A percentile compares a stretch with the other conserved stretches of the same genome.
These are phyloP conservation scores for Cyberlindnera xylosilytica DNA, from an alignment of 805 yeast species.

Conservation along the genomic window DNA sequence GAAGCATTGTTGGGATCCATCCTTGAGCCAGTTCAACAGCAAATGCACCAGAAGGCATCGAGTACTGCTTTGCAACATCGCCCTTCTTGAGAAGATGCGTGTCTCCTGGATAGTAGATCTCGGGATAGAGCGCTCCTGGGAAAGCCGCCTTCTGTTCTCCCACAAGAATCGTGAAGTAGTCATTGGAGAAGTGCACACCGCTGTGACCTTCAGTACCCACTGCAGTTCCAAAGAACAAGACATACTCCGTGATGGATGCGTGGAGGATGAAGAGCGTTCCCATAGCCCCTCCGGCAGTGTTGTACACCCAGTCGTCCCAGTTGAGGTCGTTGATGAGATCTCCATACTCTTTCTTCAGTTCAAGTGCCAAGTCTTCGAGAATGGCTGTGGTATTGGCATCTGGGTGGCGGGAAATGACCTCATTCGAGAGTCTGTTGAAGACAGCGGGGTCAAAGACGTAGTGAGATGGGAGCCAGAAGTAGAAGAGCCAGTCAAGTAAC, in stretches of 20 bases:
- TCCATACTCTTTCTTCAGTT: conserved; percentile 65
- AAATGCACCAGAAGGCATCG: conserved; percentile 77
- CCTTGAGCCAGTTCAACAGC: conserved; percentile 98
- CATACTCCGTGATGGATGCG: conserved; percentile 89
- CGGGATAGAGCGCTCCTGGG: conserved; percentile 61
- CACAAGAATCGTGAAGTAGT: conserved; percentile 84
- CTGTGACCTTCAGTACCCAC: conserved; percentile 95
- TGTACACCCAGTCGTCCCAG: conserved; percentile 88
- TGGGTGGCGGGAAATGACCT: conserved; percentile 49
- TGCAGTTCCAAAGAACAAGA: conserved; percentile 91
- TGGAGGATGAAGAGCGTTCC: conserved; percentile 92
- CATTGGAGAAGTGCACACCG: conserved; percentile 96
- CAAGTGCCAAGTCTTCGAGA: conserved; percentile 57
- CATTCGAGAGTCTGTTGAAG: conserved; percentile 56
- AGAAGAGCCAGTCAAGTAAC: no score
- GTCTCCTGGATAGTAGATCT: conserved; percentile 83
- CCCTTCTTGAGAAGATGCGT: conserved; percentile 79
- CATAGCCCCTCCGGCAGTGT: conserved; percentile 99
- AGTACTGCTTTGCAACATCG: conserved; percentile 73
- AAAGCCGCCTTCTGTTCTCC: conserved; percentile 77
- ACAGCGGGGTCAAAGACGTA: conserved; percentile 69
- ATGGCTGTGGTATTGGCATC: conserved; percentile 61
- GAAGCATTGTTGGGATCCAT: conserved; percentile 97
- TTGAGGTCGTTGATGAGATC: conserved; percentile 67
- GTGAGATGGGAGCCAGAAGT: conserved; percentile 65